These are phyloP conservation scores for Saccharum hybrid DNA, from an alignment of 202 grass and related monocot species.

Conservation along the genomic window DNA sequence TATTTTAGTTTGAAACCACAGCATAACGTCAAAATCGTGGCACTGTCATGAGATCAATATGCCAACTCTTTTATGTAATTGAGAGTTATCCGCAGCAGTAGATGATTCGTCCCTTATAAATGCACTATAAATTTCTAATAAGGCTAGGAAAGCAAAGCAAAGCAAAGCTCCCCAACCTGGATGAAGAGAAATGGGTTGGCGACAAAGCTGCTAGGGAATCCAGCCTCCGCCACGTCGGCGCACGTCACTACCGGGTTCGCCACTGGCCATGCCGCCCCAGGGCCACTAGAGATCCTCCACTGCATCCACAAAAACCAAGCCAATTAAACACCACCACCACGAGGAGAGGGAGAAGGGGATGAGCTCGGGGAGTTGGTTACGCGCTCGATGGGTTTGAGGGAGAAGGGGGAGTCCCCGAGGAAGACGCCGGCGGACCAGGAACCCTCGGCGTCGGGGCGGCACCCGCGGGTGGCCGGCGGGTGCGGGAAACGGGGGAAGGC, in stretches of 20 bases:
- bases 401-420: conserved; percentile 78
- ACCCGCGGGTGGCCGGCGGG: conserved; percentile 51
- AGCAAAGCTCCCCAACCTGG: conserved; percentile 56
- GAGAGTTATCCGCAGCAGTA: neutral
- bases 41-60: neutral
- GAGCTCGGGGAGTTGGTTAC: conserved; percentile 23
- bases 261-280: conserved; percentile 75
- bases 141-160: neutral
- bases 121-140: neutral
- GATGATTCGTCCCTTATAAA: neutral
- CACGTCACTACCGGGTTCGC: conserved; percentile 85
- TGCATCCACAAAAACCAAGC: conserved; percentile 45
- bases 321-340: neutral
- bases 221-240: conserved; percentile 55
- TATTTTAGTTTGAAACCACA: neutral
- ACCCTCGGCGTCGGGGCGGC: conserved; percentile 75
- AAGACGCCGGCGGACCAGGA: conserved; percentile 87
- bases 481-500: conserved; percentile 46
- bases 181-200: conserved; percentile 88
- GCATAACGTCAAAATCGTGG: neutral
- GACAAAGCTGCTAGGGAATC: conserved; percentile 79
- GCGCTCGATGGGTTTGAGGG: conserved; percentile 71
- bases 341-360: neutral
- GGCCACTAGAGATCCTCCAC: conserved; percentile 60
- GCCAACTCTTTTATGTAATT: neutral